Percentiles rank a stretch among this genome's conserved stretches.
These are phyloP conservation scores for Silene uniflora DNA, from an alignment of 148 eudicot species.

Conservation along the genomic window DNA sequence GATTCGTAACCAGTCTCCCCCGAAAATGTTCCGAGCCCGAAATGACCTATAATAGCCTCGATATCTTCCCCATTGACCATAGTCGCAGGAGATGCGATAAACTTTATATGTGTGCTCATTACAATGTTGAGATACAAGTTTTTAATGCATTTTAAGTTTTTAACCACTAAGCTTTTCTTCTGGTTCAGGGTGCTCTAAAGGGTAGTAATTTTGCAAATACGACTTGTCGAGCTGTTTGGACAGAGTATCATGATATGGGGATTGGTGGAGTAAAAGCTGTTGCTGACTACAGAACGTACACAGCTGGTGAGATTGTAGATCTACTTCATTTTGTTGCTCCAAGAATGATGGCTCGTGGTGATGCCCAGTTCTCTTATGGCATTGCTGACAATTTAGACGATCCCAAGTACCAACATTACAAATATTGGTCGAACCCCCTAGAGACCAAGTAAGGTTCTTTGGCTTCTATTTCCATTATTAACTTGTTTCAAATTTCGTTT, in stretches of 20 bases:
- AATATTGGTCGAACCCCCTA: constrained; percentile 94
- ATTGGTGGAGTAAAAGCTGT: constrained; percentile 79
- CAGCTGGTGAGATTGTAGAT: constrained; percentile 70
- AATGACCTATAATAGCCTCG: no score
- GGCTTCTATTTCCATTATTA: neutral
- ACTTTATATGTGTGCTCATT: no score
- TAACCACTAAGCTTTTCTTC: neutral
- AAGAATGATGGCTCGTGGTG: constrained; percentile 87
- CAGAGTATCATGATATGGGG: constrained; percentile 98
- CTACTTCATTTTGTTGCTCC: constrained; percentile 87
- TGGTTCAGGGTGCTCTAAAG: constrained; percentile 71
- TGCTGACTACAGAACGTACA: constrained; percentile 71
- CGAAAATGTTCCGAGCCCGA: no score
- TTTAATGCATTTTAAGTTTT: neutral
- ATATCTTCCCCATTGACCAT: no score
- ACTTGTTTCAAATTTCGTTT: neutral
- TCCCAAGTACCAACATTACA: constrained; percentile 74
- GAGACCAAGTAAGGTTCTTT: constrained; percentile 63
- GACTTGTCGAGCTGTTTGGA: constrained; percentile 88
- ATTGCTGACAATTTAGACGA: constrained; percentile 86
- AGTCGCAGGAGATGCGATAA: no score
- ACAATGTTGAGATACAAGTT: no score
- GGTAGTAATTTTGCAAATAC: constrained; percentile 64
- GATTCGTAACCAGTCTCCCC: no score
- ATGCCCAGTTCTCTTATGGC: constrained; percentile 79